Percentiles rank a stretch among this genome's conserved stretches.
These are phyloP conservation scores for Solanum chaucha DNA, from an alignment of 257 asterid genomes.

Conservation along the genomic window DNA sequence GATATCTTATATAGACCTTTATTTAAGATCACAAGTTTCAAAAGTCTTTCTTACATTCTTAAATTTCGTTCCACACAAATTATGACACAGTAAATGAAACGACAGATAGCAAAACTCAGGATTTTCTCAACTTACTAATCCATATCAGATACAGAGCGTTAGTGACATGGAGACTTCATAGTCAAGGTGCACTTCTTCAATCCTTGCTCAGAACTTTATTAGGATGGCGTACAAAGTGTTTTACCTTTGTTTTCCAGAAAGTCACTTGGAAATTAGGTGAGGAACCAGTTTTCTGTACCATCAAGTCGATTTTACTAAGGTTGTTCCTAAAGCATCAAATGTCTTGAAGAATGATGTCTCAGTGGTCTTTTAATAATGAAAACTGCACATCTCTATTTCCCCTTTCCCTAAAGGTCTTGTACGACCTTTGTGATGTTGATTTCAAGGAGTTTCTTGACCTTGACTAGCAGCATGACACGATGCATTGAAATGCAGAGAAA, in stretches of 20 bases:
- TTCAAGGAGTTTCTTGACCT: neutral
- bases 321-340: neutral
- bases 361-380: neutral
- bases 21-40: neutral
- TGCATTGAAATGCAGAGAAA: slow-evolving; percentile 53
- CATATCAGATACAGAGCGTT: neutral
- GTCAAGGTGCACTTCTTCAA: neutral
- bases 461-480: slow-evolving; percentile 2
- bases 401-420: neutral
- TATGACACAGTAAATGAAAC: neutral
- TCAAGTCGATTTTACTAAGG: neutral
- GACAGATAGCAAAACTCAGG: neutral
- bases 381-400: neutral
- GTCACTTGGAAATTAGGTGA: neutral
- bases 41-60: neutral
- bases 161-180: neutral
- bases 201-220: neutral
- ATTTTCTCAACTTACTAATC: neutral
- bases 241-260: neutral
- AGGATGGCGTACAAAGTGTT: neutral
- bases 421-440: neutral
- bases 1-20: neutral
- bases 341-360: neutral
- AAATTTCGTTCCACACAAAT: neutral
- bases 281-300: neutral